A percentile compares a stretch with the other conserved stretches of the same genome.
Conservation (phyloP, 441 rosid species). For the Pelargonium citronellum region DNA sequence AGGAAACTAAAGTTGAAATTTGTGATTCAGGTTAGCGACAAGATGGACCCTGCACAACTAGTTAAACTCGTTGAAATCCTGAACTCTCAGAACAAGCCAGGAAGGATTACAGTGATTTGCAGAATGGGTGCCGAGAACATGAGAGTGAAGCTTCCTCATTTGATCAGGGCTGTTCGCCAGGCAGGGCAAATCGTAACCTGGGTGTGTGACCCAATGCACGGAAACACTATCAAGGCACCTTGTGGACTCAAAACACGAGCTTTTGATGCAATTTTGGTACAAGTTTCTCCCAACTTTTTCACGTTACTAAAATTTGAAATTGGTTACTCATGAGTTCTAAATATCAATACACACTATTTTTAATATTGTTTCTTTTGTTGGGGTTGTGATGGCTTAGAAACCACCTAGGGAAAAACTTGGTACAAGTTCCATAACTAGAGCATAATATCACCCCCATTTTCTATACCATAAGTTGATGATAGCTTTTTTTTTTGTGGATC, state of each 20-base stretch:
- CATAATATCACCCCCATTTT: too few species aligned
- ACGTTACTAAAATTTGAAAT: too few species aligned
- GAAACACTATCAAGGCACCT: conserved; percentile 24
- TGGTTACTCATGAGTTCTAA: too few species aligned
- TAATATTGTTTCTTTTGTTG: too few species aligned
- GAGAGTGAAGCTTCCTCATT: conserved; percentile 20
- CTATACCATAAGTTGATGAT: too few species aligned
- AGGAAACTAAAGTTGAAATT: neutral
- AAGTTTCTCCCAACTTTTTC: neutral
- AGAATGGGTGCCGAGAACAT: conserved; percentile 24
- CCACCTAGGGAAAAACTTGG: too few species aligned
- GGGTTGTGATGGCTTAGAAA: too few species aligned
- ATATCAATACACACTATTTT: neutral
- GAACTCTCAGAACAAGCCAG: conserved; percentile 19
- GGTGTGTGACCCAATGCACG: conserved; percentile 19
- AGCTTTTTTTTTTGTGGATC: too few species aligned
- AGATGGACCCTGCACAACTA: conserved; percentile 23
- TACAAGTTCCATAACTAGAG: too few species aligned
- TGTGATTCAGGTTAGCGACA: conserved; percentile 19
- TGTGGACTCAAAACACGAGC: conserved; percentile 22
- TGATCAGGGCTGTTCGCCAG: conserved; percentile 18
- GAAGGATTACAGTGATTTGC: conserved; percentile 20
- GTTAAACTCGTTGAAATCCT: conserved; percentile 18
- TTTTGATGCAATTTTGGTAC: conserved; percentile 21
- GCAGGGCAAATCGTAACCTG: conserved; percentile 21